Evolutionary conservation across 441 rosid genomes (phyloP).

Genomic region (Corymbia calophylla): DNA sequence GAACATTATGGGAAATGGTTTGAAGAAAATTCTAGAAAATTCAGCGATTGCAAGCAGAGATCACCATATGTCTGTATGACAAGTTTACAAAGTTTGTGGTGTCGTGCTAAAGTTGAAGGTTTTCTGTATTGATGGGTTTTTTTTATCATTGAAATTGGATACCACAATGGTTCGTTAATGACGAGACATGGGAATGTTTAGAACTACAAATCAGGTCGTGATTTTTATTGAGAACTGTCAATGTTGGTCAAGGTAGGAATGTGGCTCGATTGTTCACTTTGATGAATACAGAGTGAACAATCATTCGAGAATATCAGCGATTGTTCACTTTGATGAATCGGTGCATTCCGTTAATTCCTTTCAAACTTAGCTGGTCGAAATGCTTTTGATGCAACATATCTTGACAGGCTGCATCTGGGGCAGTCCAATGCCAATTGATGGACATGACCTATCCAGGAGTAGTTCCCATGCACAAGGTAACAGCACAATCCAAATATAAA

Average conservation of each 20-base stretch:
- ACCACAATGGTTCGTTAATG: background rate
- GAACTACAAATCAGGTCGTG: background rate
- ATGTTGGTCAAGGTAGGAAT: background rate
- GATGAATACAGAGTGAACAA: background rate
- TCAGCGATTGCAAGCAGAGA: background rate
- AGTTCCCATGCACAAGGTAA: conserved; percentile 97
- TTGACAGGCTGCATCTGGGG: conserved; percentile 91
- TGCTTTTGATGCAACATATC: background rate
- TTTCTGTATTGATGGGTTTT: background rate
- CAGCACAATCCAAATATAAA: background rate
- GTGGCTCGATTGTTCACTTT: background rate
- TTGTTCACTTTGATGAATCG: background rate
- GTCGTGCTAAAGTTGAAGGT: background rate
- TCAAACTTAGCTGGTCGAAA: background rate
- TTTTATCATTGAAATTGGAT: background rate
- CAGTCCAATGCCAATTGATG: conserved; percentile 97
- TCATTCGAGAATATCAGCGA: background rate
- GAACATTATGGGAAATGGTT: background rate
- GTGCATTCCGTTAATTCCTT: background rate
- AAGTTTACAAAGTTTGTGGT: background rate
- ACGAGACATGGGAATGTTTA: background rate
- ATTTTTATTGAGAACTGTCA: background rate
- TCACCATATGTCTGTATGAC: background rate
- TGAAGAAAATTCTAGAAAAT: background rate
- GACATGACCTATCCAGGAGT: conserved; percentile 94